Evolutionary conservation across 371 early-diverging fungal genomes (phyloP), one percentile per base, ranked within the genome.

Genomic region (Zychaea mexicana): DNA sequence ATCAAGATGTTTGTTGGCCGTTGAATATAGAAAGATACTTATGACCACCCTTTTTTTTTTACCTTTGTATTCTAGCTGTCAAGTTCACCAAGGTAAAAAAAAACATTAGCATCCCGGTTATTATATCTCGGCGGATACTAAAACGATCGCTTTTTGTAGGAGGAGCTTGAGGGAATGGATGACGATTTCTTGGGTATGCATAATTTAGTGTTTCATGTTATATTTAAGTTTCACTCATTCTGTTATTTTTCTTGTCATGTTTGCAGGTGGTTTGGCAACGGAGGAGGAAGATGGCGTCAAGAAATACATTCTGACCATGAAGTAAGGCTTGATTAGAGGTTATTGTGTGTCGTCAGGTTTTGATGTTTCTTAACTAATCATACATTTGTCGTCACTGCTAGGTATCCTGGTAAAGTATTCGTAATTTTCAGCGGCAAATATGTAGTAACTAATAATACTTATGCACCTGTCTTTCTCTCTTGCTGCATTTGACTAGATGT

Each of bases 161-260:
- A 89, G 33, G 92, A 94, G 62, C 77, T 94, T 26, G 89, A 88
- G 22, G 94, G 94, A 13, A 73, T 94, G 70, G 88, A 90, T 15
- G 86, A 84, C 22, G 89, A 90, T 68, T 93, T 89, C 70, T 75
- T 93, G 39, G 85, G 85, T 62, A 77, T 73, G 53, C 73, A 31
- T 60, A 24, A 12, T 12, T 27, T 46, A 22, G 26, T 8, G 22
- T 42, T 17, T 46, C 26, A 17, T 24, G 27, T 42, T 28, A 15
- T 22, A 45, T 39, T 22, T 28, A 36, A 22, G 21, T 54, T 33
- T 22, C 21, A 19, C 38, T 36, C 15, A 13, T 19, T 15, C 5
- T 45, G 0, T 57, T 36, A 24, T 2, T n/a, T 36, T 57, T n/a
- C 47, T 49, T 52, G 39, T 46, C 19, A 47, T 22, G 2, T 54